Evolutionary conservation across 2,329 filamentous ascomycete genomes (phyloP).

Genomic region (Colletotrichum sublineola): DNA sequence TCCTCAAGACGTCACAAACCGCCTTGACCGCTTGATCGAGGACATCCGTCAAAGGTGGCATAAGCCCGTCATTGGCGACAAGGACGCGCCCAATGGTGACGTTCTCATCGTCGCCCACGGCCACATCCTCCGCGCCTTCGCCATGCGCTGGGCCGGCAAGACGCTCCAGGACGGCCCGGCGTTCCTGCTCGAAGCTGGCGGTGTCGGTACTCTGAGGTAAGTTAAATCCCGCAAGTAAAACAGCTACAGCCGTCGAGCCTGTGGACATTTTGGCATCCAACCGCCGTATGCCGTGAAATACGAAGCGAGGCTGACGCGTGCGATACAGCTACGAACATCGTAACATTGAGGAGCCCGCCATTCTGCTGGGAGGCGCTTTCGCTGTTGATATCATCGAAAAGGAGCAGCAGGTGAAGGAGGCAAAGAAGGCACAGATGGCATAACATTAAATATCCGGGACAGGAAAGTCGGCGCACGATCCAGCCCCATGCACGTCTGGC

Average conservation of each 20-base stretch:
- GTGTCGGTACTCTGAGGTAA: constrained; percentile 82
- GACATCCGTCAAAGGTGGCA: constrained; percentile 80
- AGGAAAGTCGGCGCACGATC: not conserved
- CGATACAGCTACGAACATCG: constrained; percentile 80
- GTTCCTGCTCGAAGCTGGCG: constrained; percentile 90
- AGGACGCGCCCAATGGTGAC: constrained; percentile 53
- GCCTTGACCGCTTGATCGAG: constrained; percentile 81
- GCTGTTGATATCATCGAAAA: constrained; percentile 57
- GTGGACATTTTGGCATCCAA: not conserved
- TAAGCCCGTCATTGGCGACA: constrained; percentile 65
- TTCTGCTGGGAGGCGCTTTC: constrained; percentile 82
- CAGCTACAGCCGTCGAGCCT: not conserved
- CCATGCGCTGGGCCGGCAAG: constrained; percentile 86
- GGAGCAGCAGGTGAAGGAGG: constrained; percentile 43
- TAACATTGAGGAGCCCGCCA: constrained; percentile 82
- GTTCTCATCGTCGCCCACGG: constrained; percentile 84
- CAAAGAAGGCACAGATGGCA: not conserved
- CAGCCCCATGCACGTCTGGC: not conserved
- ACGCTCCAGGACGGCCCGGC: constrained; percentile 80
- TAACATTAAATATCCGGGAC: not conserved
- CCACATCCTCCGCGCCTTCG: constrained; percentile 89
- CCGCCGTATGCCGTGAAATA: not conserved
- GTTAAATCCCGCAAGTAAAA: constrained; percentile 35
- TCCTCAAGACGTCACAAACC: constrained; percentile 77
- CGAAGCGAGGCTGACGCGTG: not conserved